Evolutionary conservation across 1,284 basidiomycete genomes (phyloP).

Genomic region (Earliella scabrosa): DNA sequence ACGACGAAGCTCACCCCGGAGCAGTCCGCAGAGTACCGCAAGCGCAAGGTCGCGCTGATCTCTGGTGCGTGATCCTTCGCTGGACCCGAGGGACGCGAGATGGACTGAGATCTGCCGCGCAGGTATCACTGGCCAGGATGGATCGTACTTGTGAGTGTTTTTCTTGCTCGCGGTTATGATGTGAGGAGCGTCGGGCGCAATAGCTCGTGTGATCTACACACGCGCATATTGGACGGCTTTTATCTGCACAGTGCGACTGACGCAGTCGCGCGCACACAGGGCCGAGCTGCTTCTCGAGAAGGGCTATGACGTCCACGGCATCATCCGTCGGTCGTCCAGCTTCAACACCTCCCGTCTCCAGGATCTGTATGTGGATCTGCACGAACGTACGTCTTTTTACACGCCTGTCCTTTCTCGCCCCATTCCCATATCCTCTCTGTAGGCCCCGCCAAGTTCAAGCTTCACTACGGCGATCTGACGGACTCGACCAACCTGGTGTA

Average conservation of each 20-base stretch:
- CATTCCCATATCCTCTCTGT: slow-evolving; percentile 1
- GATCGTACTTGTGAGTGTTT: slow-evolving; percentile 77
- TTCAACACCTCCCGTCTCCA: slow-evolving; percentile 94
- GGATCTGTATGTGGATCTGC: slow-evolving; percentile 87
- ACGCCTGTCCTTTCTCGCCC: background rate
- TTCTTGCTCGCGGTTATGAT: background rate
- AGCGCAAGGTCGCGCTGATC: slow-evolving; percentile 89
- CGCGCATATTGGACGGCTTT: background rate
- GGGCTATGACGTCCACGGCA: slow-evolving; percentile 91
- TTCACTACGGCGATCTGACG: slow-evolving; percentile 91
- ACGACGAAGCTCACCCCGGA: slow-evolving; percentile 62
- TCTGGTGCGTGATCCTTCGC: slow-evolving; percentile 60
- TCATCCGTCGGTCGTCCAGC: slow-evolving; percentile 91
- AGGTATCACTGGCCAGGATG: slow-evolving; percentile 94
- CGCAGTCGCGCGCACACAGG: slow-evolving; percentile 42
- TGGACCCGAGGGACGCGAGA: slow-evolving; percentile 1
- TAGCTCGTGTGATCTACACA: slow-evolving; percentile 18
- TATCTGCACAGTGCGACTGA: slow-evolving; percentile 5
- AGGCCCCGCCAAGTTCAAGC: slow-evolving; percentile 81
- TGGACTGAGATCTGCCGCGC: slow-evolving; percentile 12
- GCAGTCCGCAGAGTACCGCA: slow-evolving; percentile 61
- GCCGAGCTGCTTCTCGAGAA: slow-evolving; percentile 85
- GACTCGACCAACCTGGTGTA: slow-evolving; percentile 95
- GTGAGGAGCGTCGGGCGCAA: background rate
- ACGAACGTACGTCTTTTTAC: slow-evolving; percentile 77